Evolutionary conservation across 2,329 filamentous ascomycete genomes (phyloP), one percentile per base, ranked within the genome.

Genomic region (Ophiocordyceps unilateralis): DNA sequence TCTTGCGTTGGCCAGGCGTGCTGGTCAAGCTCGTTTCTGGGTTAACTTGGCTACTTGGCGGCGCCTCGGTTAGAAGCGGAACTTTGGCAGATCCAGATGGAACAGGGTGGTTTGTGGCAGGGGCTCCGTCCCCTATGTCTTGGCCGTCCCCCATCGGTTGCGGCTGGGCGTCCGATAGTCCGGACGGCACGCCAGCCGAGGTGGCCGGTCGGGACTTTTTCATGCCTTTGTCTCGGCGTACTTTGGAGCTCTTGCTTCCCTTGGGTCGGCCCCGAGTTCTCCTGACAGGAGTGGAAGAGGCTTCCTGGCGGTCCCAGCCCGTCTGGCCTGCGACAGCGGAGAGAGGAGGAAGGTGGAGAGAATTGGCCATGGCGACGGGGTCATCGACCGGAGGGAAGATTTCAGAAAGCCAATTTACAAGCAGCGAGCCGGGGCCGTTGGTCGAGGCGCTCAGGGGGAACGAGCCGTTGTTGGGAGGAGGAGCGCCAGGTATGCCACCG

Each of bases 391-490:
- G 63, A 17, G 75, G 75, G 46, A 80, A 81, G 43, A 81, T 76
- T 51, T 80, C 76, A 12, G 72, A 63, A 39, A 79, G 58, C 75
- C 76, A 80, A 19, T 72, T 69, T 24, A 81, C 65, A 45, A 80
- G 74, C 11, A 74, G 58, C 19, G 67, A 66, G 1, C 76, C 76
- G 1, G 68, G 60, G 3, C 76, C 75, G 52, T 78, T 77, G 12
- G 64, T 64, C 40, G 67, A 63, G 10, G 65, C 67, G 49, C 76
- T 79, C 22, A 65, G 60, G 2, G 76, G 75, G 42, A 78, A 79
- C 2, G 57, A 59, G 48, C 69, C 63, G 23, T 65, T 56, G 0
- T 67, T 64, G n/a, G 72, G 67, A 6, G 69, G 66, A 8, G 70
- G 69, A 5, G 67, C 69, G 23, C 68, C 69, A 32, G 74, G 72